These are phyloP conservation scores for Starmerella vaccinii DNA, from an alignment of 805 yeast species.

Conservation along the genomic window DNA sequence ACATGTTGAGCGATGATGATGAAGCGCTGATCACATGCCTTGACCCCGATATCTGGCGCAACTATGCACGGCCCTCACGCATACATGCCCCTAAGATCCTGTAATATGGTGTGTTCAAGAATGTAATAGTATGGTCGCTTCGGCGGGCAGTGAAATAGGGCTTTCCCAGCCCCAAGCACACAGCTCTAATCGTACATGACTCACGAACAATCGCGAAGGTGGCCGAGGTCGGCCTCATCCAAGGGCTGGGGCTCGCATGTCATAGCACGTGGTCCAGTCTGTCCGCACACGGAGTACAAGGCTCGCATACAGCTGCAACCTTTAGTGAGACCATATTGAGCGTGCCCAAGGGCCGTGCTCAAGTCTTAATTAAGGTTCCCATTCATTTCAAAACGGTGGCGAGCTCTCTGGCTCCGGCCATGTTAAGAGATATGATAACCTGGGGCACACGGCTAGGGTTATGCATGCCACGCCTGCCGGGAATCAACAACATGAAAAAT, in stretches of 20 bases:
- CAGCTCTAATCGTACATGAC: not conserved
- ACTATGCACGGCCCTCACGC: too few species aligned
- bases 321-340: too few species aligned
- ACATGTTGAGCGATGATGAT: too few species aligned
- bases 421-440: not conserved
- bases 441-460: constrained; percentile 1
- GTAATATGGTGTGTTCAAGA: too few species aligned
- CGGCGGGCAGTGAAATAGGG: too few species aligned
- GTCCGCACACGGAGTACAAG: not conserved
- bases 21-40: not conserved
- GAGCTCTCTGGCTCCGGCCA: not conserved
- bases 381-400: not conserved
- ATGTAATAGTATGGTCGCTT: too few species aligned
- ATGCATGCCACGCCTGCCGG: not conserved
- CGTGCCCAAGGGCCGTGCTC: too few species aligned
- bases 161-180: too few species aligned
- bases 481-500: constrained; percentile 17
- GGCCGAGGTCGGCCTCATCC: not conserved
- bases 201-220: not conserved
- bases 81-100: too few species aligned
- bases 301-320: not conserved
- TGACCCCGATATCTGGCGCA: too few species aligned
- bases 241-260: constrained; percentile 1
- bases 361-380: not conserved
- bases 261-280: not conserved